Evolutionary conservation across 2,329 filamentous ascomycete genomes (phyloP), one percentile per base, ranked within the genome.

Genomic region (Penicillium sp.): DNA sequence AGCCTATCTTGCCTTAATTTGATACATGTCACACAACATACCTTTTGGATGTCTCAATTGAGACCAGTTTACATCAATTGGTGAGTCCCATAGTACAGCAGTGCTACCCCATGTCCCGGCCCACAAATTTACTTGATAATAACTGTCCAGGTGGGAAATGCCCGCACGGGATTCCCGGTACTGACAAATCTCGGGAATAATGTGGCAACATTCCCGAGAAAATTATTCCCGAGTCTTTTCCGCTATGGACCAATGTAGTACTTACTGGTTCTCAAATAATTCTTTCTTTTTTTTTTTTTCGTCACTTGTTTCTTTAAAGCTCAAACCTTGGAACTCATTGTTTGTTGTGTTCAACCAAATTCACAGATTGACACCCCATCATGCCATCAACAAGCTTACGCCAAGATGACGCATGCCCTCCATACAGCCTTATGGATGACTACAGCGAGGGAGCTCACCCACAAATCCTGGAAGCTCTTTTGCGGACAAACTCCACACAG

Each of bases 361-460:
- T 16, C 13, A 55, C 11, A 42, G 18, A 39, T 20, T n/a, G n/a
- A 56, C 32, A 44, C 34, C 40, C 40, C 44, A 58, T n/a, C 20
- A 66, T 66, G 63, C 63, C 63, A 9, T 59, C 64, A 50, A 63
- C 64, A 38, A 65, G 58, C 52, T 52, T 66, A 18, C 65, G 63
- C 57, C 64, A 65, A 59, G 64, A 66, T 26, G 66, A 67, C 57
- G 50, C 58, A 53, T 55, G 62, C 22, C 59, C 61, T 58, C 65
- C 60, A 55, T 81, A 81, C 62, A 79, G 77, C 65, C 78, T 82
- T 54, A 70, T 78, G 45, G 79, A 82, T 60, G 79, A 82, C 59
- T 82, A 82, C 62, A 79, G 78, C 65, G 79, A 82, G 56, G 80
- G 79, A 35, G 79, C 78, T 0, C 80, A 82, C 57, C 79, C 80